These are phyloP conservation scores for Ogataea methylovora DNA, from an alignment of 805 yeast genomes.

Conservation along the genomic window DNA sequence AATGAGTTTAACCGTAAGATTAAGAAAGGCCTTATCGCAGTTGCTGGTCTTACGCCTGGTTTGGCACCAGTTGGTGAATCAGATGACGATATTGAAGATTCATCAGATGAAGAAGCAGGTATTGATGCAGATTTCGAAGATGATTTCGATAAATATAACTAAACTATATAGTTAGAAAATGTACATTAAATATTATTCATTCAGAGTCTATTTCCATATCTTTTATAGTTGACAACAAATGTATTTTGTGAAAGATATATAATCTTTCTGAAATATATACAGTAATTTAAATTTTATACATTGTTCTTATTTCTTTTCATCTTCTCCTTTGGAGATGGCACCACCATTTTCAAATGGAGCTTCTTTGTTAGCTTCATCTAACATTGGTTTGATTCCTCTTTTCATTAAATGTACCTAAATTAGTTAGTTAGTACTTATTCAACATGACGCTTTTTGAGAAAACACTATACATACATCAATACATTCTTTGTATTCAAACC, in stretches of 20 bases:
- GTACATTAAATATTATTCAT: background rate
- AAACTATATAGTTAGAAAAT: background rate
- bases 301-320: constrained; percentile 2
- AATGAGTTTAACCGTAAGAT: constrained; percentile 32
- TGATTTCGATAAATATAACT: constrained; percentile 24
- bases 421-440: background rate
- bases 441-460: too few species aligned
- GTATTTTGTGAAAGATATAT: background rate
- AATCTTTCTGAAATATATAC: constrained; percentile 1
- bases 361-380: constrained; percentile 84
- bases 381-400: constrained; percentile 72
- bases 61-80: constrained; percentile 72
- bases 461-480: constrained; percentile 51
- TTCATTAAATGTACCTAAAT: constrained; percentile 43
- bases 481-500: constrained; percentile 87
- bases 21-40: constrained; percentile 34
- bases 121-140: constrained; percentile 11
- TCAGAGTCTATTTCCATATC: background rate
- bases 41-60: constrained; percentile 76
- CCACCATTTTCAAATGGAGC: constrained; percentile 82
- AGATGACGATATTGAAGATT: constrained; percentile 41
- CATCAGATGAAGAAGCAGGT: constrained; percentile 12
- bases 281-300: background rate
- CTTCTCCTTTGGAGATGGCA: constrained; percentile 16
- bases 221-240: background rate